phyloP scores from a whole-genome alignment of 768 basidiomycete genomes.

The Leucocoprinus birnbaumii region DNA sequence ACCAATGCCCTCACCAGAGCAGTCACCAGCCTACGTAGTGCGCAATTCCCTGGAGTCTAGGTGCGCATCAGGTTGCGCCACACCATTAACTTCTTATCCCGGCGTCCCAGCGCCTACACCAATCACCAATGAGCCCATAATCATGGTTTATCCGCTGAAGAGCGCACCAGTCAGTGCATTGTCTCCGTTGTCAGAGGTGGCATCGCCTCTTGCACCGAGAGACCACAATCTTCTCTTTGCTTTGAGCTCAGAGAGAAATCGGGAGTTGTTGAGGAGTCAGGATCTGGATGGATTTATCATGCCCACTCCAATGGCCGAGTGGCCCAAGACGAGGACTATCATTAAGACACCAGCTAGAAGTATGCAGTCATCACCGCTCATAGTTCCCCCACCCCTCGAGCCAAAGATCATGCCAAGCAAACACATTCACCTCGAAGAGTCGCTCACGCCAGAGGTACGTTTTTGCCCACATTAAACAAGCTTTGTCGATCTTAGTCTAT shows the following conservation, averaged over 20 bases:
- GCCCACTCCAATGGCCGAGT: constrained; percentile 24
- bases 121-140: constrained; percentile 18
- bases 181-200: constrained; percentile 28
- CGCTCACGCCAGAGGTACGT: constrained; percentile 41
- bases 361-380: constrained; percentile 6
- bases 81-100: constrained; percentile 26
- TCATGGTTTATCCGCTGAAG: constrained; percentile 7
- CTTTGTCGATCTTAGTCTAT: not conserved
- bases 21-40: constrained; percentile 35
- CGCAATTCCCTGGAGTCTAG: constrained; percentile 16
- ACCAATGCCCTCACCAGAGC: constrained; percentile 44
- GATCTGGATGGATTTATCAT: constrained; percentile 30
- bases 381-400: constrained; percentile 10
- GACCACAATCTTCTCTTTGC: constrained; percentile 42
- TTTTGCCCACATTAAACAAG: not conserved
- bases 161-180: constrained; percentile 15
- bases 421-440: not conserved
- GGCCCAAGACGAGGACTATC: constrained; percentile 14
- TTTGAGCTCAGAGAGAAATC: constrained; percentile 37
- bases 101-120: constrained; percentile 26
- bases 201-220: constrained; percentile 46
- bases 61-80: constrained; percentile 16
- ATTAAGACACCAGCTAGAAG: constrained; percentile 6
- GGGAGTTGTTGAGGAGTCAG: constrained; percentile 41
- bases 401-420: constrained; percentile 1